Conservation (phyloP, 2,329 filamentous ascomycete genomes). For the Sclerotinia spermophila region DNA sequence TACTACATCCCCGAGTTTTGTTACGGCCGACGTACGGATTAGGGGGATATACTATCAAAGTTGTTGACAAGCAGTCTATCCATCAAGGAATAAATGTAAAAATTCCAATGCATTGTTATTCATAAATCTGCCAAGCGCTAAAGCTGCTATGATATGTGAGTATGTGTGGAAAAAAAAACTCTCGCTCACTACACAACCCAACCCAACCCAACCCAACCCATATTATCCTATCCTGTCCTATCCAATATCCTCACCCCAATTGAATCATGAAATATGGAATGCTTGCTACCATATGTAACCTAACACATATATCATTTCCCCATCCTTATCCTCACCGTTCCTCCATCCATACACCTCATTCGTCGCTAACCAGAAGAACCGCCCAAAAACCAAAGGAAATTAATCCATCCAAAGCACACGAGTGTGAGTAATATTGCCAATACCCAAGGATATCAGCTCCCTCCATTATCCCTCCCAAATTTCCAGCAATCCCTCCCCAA, state of each 20-base stretch:
- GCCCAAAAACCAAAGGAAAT: not conserved
- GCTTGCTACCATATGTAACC: not conserved
- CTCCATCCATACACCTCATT: not conserved
- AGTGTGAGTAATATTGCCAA: not conserved
- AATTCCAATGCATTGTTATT: not conserved
- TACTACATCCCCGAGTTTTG: not conserved
- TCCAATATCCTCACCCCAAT: not conserved
- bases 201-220: not conserved
- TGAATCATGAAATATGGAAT: not conserved
- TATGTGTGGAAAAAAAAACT: not conserved
- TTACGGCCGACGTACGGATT: too few species aligned
- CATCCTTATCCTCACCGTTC: not conserved
- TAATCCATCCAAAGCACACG: not conserved
- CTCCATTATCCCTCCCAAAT: too few species aligned
- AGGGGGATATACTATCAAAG: too few species aligned
- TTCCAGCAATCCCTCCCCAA: too few species aligned
- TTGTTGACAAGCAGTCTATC: too few species aligned
- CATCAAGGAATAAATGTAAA: not conserved
- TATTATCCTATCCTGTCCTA: not conserved
- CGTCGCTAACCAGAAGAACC: not conserved
- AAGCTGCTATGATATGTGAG: not conserved
- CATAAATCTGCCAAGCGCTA: not conserved
- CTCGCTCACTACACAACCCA: not conserved
- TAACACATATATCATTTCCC: not conserved
- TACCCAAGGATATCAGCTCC: not conserved